phyloP scores from a whole-genome alignment of 176 grass and related monocot genomes.

The Dendrocalamus sinicus region DNA sequence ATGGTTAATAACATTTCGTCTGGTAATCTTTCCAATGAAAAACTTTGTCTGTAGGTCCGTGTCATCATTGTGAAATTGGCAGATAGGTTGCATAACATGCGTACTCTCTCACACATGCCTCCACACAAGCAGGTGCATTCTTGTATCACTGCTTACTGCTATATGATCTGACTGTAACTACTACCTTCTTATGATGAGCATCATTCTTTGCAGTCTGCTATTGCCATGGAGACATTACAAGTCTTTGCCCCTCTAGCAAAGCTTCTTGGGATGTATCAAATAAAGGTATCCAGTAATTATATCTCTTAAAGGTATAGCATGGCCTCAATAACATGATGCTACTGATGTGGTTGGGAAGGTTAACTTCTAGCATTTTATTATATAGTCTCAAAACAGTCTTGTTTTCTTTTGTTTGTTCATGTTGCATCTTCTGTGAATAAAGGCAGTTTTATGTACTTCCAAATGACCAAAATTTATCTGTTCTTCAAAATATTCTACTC shows the following conservation, averaged over 20 bases:
- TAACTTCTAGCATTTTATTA: no score
- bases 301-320: no score
- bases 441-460: no score
- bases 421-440: no score
- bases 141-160: constrained; percentile 13
- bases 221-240: constrained; percentile 84
- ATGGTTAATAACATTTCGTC: constrained; percentile 1
- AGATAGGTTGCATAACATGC: constrained; percentile 98
- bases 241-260: constrained; percentile 92
- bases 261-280: no score
- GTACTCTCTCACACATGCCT: constrained; percentile 96
- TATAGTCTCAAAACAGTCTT: no score
- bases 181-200: constrained; percentile 25
- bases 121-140: constrained; percentile 85
- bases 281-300: no score
- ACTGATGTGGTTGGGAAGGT: not conserved
- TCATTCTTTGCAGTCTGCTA: constrained; percentile 65
- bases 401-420: no score
- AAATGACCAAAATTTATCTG: not conserved
- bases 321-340: no score
- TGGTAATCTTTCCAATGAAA: not conserved
- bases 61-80: constrained; percentile 99
- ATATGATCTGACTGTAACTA: constrained; percentile 2
- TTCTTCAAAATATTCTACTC: not conserved
- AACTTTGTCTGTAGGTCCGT: constrained; percentile 66